Evolutionary conservation across 495 filamentous ascomycete genomes (phyloP), one percentile per base, ranked within the genome.

Genomic region (Chlorociboria aeruginascens): DNA sequence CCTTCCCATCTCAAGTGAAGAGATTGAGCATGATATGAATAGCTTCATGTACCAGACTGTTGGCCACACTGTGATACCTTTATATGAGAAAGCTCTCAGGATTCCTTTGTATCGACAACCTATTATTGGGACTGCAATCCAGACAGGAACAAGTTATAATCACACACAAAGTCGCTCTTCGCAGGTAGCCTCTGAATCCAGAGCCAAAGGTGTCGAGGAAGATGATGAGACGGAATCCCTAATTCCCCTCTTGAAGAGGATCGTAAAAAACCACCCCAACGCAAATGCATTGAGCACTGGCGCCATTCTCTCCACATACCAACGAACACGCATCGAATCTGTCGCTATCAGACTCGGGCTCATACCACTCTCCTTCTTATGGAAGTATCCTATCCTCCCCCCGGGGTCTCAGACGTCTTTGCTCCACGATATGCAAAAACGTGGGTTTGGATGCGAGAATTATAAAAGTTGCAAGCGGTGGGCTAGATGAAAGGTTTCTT

Each of bases 1-100:
- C 17, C 16, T 29, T 12, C 31, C 14, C 17, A 40, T 9, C 13
- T 45, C n/a, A 10, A 32, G 13, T 10, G 49, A 42, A 9, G 45
- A 63, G 29, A 69, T 70, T 40, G 74, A 79, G 49, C 69, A 80
- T 49, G 88, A 93, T 64, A 74, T 92, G 54, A 83, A 98, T 66
- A 94, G 86, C 71, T 95, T 87, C 78, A 97, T 98, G 92, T 98
- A 96, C 72, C 92, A 98, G 69, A 97, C 93, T 1, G 85, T 93
- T 43, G 92, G 92, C 34, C 89, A 96, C 66, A 70, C 71, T 44
- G 66, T 96, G 14, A 83, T 96, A 41, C 92, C 90, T 6, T 74
- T 94, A 14, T 97, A 95, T 62, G 77, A 80, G 49, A 55, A 73
- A 30, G 86, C 85, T 2, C 78, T 95, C 3, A 72, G 69, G 1